Conservation (phyloP, 2,329 filamentous ascomycete species). For the Clonostachys chloroleuca region DNA sequence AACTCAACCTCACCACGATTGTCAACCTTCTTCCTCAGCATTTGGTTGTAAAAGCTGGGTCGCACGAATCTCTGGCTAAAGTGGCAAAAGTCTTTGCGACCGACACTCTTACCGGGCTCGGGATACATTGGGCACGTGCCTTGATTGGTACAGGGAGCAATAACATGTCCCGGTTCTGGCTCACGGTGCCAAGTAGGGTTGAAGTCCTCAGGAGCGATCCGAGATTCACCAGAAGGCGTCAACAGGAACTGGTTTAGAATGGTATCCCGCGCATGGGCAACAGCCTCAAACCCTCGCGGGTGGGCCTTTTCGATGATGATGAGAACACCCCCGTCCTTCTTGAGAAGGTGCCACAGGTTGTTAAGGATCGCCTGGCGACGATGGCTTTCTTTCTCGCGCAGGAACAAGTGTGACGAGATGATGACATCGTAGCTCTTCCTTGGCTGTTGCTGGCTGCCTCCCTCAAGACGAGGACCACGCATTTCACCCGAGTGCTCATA, state of each 20-base stretch:
- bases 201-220: conserved; percentile 24
- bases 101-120: conserved; percentile 61
- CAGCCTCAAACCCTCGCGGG: conserved; percentile 85
- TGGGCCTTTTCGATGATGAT: conserved; percentile 89
- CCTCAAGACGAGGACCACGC: conserved; percentile 54
- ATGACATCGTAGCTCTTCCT: conserved; percentile 87
- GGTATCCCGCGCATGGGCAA: conserved; percentile 78
- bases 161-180: conserved; percentile 58
- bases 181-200: conserved; percentile 32
- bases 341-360: conserved; percentile 85
- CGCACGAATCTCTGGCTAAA: conserved; percentile 87
- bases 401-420: conserved; percentile 79
- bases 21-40: conserved; percentile 62
- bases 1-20: conserved; percentile 92
- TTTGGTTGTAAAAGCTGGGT: conserved; percentile 73
- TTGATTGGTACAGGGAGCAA: conserved; percentile 86
- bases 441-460: conserved; percentile 45
- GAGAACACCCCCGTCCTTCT: conserved; percentile 79
- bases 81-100: conserved; percentile 86
- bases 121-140: conserved; percentile 84
- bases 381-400: conserved; percentile 71
- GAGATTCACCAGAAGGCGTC: conserved; percentile 29
- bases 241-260: conserved; percentile 73
- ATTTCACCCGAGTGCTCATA: conserved; percentile 65
- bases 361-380: conserved; percentile 75